Evolutionary conservation across 306 rosid species (phyloP).

Genomic region (Argentina anserina): DNA sequence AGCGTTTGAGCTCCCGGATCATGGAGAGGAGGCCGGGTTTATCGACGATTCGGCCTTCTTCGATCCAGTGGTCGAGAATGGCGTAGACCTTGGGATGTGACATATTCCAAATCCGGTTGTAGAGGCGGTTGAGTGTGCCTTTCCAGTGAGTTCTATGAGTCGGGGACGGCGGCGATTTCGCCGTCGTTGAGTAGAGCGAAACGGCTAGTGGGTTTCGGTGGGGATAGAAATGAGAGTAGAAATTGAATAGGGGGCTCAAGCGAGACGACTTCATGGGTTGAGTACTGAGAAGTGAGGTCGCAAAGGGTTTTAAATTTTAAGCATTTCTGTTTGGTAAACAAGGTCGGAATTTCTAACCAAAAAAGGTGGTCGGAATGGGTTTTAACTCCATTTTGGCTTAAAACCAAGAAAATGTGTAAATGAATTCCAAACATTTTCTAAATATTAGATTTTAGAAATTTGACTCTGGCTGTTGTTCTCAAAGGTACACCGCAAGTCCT

Average conservation of each 20-base stretch:
- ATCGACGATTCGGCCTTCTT: slow-evolving; percentile 2
- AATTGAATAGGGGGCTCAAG: background rate
- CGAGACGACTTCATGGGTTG: background rate
- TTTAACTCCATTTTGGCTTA: no score
- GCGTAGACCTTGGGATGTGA: background rate
- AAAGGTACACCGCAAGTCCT: no score
- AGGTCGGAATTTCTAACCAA: no score
- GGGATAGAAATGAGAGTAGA: slow-evolving; percentile 5
- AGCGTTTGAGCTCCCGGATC: slow-evolving; percentile 18
- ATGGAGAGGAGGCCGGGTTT: background rate
- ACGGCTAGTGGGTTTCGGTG: slow-evolving; percentile 8
- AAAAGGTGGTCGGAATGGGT: no score
- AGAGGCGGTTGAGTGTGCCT: background rate
- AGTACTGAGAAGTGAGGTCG: no score
- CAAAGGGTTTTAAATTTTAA: no score
- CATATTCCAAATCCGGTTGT: slow-evolving; percentile 10
- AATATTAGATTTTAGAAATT: no score
- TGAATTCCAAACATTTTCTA: no score
- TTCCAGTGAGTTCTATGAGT: background rate
- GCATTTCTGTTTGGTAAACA: no score
- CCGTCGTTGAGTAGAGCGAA: slow-evolving; percentile 12
- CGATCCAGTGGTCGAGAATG: slow-evolving; percentile 26
- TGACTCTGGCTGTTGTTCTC: no score
- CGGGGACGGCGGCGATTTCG: background rate
- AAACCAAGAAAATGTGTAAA: no score